Percentiles rank a stretch among this genome's conserved stretches.
Conservation (phyloP, 2,329 filamentous ascomycete species). For the Paecilomyces variotii region DNA sequence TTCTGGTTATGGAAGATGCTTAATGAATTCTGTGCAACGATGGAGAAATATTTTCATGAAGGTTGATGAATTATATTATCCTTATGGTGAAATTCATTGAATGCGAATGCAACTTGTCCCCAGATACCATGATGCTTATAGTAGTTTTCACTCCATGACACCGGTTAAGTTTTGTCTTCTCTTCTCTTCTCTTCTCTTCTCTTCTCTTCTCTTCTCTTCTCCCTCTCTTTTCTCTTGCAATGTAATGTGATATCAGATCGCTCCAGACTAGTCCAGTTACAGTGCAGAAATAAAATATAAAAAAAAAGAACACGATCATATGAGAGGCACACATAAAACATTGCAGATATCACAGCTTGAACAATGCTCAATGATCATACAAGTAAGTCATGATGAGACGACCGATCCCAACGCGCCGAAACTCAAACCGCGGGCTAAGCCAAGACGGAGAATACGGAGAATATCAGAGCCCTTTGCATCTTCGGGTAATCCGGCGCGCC, state of each 20-base stretch:
- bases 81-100: too few species aligned
- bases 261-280: background rate
- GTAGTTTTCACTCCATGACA: background rate
- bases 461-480: conserved; percentile 59
- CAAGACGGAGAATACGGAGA: conserved; percentile 62
- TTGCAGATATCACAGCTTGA: background rate
- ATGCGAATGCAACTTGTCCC: too few species aligned
- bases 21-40: too few species aligned
- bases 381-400: background rate
- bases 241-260: background rate
- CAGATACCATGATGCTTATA: too few species aligned
- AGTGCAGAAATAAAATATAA: background rate
- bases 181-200: background rate
- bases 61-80: too few species aligned
- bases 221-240: background rate
- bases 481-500: conserved; percentile 51
- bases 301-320: background rate
- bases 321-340: background rate
- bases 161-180: background rate
- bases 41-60: too few species aligned
- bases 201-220: background rate
- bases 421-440: conserved; percentile 62
- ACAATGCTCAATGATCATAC: background rate
- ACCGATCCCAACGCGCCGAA: conserved; percentile 24
- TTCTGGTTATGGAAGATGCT: too few species aligned